phyloP scores from a whole-genome alignment of 2,329 filamentous ascomycete genomes.

The Ambrosiella xylebori region DNA sequence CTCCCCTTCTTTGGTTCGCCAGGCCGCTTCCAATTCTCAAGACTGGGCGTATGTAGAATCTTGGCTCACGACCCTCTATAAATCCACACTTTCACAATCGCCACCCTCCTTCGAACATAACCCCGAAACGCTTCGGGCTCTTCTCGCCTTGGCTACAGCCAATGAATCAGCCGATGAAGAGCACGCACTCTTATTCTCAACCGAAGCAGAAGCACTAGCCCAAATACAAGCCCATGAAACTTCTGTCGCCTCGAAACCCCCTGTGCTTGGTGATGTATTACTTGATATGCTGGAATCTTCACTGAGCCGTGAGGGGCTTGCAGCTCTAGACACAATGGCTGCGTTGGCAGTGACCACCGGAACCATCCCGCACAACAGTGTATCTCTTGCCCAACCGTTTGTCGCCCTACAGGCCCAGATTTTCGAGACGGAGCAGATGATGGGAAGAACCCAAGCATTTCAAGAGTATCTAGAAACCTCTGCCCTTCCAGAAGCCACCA shows the following conservation, averaged over 20 bases:
- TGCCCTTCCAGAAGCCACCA: conserved; percentile 21
- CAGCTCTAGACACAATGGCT: conserved; percentile 37
- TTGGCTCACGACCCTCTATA: conserved; percentile 62
- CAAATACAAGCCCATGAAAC: conserved; percentile 24
- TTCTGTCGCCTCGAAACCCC: conserved; percentile 7
- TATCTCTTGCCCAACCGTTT: conserved; percentile 33
- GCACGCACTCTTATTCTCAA: conserved; percentile 34
- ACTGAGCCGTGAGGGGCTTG: conserved; percentile 22
- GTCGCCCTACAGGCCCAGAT: conserved; percentile 37
- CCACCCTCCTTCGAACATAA: conserved; percentile 71
- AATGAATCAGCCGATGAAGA: conserved; percentile 70
- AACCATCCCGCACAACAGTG: conserved; percentile 29
- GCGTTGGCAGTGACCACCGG: conserved; percentile 32
- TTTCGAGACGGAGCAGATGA: conserved; percentile 37
- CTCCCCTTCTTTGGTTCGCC: conserved; percentile 50
- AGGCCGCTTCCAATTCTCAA: conserved; percentile 65
- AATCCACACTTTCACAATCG: conserved; percentile 26
- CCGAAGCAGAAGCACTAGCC: conserved; percentile 42
- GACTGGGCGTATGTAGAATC: conserved; percentile 80
- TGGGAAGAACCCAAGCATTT: conserved; percentile 37
- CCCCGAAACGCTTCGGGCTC: conserved; percentile 57
- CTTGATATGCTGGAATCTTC: conserved; percentile 35
- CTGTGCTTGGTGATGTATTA: conserved; percentile 22
- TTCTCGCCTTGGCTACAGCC: conserved; percentile 54
- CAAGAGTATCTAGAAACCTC: conserved; percentile 37